These are phyloP conservation scores for Quercus wislizeni DNA, from an alignment of 306 rosid genomes.

Conservation along the genomic window DNA sequence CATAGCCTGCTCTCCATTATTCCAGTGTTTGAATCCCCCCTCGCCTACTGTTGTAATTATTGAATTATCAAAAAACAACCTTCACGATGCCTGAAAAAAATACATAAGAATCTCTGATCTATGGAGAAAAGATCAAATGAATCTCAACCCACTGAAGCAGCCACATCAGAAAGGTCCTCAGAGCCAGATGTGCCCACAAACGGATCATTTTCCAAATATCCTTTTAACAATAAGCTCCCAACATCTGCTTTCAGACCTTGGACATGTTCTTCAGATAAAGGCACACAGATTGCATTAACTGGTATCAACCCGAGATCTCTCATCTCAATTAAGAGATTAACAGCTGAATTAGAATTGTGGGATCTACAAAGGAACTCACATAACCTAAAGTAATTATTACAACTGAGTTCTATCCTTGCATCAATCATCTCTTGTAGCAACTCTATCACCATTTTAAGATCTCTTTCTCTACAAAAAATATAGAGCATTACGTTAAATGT, in stretches of 20 bases:
- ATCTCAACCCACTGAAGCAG: constrained; percentile 46
- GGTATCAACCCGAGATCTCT: constrained; percentile 50
- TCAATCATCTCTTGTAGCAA: constrained; percentile 62
- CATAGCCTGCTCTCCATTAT: too few relatives aligned
- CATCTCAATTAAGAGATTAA: constrained; percentile 45
- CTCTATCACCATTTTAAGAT: constrained; percentile 30
- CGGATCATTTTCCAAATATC: constrained; percentile 11
- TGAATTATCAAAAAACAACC: too few relatives aligned
- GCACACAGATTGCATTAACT: constrained; percentile 14
- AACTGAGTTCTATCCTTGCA: constrained; percentile 38
- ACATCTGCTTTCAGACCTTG: constrained; percentile 22
- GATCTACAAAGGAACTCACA: constrained; percentile 29
- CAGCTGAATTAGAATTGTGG: constrained; percentile 7
- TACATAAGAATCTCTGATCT: too few relatives aligned
- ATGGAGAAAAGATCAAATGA: too few relatives aligned
- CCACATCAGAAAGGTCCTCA: constrained; percentile 48
- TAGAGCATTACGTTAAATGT: constrained; percentile 48
- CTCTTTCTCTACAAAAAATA: constrained; percentile 36
- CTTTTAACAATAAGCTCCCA: constrained; percentile 11
- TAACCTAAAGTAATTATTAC: constrained; percentile 38
- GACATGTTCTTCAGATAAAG: constrained; percentile 6
- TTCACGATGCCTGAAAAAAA: too few relatives aligned
- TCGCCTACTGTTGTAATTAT: too few relatives aligned
- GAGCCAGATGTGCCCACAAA: constrained; percentile 41
- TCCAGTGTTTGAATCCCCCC: too few relatives aligned